phyloP scores from a whole-genome alignment of 345 rosid species.

The Populus nigra region DNA sequence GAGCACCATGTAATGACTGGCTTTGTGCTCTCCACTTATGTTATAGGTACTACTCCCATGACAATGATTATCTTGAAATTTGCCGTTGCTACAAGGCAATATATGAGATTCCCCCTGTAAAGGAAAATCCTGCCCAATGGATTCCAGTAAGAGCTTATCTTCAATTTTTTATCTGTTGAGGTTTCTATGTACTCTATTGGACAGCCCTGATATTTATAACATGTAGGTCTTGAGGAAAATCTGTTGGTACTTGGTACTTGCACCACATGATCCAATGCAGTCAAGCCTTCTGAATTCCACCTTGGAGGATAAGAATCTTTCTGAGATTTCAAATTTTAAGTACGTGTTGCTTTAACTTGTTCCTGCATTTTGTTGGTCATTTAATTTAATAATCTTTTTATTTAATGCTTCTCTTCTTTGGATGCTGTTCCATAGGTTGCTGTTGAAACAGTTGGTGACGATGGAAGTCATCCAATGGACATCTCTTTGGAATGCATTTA shows the following conservation, averaged over 20 bases:
- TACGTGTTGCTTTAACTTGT: constrained; percentile 20
- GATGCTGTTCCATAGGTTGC: constrained; percentile 45
- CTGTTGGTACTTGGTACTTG: constrained; percentile 69
- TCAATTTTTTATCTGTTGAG: not conserved
- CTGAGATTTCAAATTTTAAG: constrained; percentile 81
- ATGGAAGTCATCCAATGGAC: constrained; percentile 99
- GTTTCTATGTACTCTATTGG: not conserved
- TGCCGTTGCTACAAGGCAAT: constrained; percentile 92
- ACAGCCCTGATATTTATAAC: not conserved
- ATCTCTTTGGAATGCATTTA: constrained; percentile 76
- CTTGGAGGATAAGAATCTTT: constrained; percentile 74
- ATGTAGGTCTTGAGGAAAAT: constrained; percentile 72
- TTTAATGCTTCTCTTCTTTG: not conserved
- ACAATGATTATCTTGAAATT: constrained; percentile 84
- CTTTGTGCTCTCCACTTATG: constrained; percentile 5
- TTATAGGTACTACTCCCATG: constrained; percentile 72
- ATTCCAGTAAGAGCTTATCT: constrained; percentile 51
- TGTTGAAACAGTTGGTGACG: constrained; percentile 83
- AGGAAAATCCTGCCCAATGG: constrained; percentile 72
- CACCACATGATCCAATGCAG: constrained; percentile 84
- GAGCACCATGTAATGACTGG: not conserved
- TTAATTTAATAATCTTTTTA: not conserved
- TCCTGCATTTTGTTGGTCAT: not conserved
- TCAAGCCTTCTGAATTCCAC: constrained; percentile 78
- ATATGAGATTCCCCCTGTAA: constrained; percentile 85